Evolutionary conservation across 2,329 filamentous ascomycete genomes (phyloP), one percentile per base, ranked within the genome.

Genomic region (Ceratocystis harringtonii): DNA sequence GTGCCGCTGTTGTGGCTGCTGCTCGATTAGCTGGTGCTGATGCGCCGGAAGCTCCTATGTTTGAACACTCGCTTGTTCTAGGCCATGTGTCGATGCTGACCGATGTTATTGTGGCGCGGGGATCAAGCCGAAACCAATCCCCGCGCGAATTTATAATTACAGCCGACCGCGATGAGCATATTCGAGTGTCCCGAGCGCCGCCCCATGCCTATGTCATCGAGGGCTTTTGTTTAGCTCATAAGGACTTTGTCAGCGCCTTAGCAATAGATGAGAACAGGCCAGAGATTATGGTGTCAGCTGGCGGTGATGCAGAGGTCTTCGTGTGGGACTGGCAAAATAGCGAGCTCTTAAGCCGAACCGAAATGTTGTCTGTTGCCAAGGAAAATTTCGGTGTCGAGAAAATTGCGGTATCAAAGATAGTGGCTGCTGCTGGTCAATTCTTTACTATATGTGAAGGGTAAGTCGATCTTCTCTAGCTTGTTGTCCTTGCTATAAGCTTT

Each of bases 21-120:
- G 52, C 48, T 19, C 12, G 7, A 3, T 3, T 17, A 19, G 48
- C 52, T 1, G 22, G 52, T 7, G 68, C 72, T 2, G 68, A 70
- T 2, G 69, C 70, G 15, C 65, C 72, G 15, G 75, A 77, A 32
- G 74, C 72, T 45, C 75, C 79, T 12, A 70, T 78, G 30, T 95
- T 95, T 72, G 86, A 90, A 70, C 84, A 90, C 70, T 83, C 86
- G 45, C 79, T 96, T 0, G 78, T 96, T 6, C 83, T 99, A 0
- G 94, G 94, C 12, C 94, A 99, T 75, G 94, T 99, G 15, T 96
- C 92, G 0, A 89, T 97, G 84, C 83, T 99, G 62, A 96, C 92
- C 1, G 86, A 90, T 71, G 74, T 96, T 63, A 75, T 79, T 1
- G 78, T 84, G 52, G 63, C 32, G 4, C 30, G 32, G 5, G 55